A percentile compares a stretch with the other conserved stretches of the same genome.
Conservation (phyloP, 139 green algal species). For the Asterochloris sp. region DNA sequence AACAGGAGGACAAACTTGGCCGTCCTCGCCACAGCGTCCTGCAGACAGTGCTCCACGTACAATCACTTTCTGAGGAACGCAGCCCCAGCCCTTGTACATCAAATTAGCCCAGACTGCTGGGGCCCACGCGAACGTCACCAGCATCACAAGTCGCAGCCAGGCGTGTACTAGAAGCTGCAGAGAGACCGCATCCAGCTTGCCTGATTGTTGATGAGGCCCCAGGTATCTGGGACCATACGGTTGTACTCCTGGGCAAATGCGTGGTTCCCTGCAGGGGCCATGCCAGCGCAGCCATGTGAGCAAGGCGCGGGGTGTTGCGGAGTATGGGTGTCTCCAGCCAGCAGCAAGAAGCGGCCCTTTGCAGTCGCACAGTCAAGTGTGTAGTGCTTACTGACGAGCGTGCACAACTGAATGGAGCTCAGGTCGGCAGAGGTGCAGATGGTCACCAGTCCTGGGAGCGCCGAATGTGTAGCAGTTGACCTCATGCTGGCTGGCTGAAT, state of each 20-base stretch:
- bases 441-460: conserved; percentile 53
- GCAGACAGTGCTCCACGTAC: not conserved
- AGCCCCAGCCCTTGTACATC: too few relatives aligned
- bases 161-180: not conserved
- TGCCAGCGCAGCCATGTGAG: too few relatives aligned
- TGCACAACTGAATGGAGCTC: too few relatives aligned
- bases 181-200: not conserved
- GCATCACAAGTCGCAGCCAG: too few relatives aligned
- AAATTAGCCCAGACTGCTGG: too few relatives aligned
- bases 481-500: not conserved
- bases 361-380: too few relatives aligned
- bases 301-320: too few relatives aligned
- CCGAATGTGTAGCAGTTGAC: conserved; percentile 73
- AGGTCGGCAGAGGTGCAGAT: conserved; percentile 36
- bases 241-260: conserved; percentile 50
- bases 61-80: too few relatives aligned
- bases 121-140: too few relatives aligned
- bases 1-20: conserved; percentile 39
- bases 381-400: too few relatives aligned
- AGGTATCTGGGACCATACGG: conserved; percentile 17
- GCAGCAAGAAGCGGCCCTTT: too few relatives aligned
- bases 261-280: conserved; percentile 37
- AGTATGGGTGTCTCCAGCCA: too few relatives aligned
- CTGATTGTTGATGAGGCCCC: conserved; percentile 29
- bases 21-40: conserved; percentile 26